Conservation (phyloP, 805 yeast genomes). For the Kodamaea nitidulidarum region DNA sequence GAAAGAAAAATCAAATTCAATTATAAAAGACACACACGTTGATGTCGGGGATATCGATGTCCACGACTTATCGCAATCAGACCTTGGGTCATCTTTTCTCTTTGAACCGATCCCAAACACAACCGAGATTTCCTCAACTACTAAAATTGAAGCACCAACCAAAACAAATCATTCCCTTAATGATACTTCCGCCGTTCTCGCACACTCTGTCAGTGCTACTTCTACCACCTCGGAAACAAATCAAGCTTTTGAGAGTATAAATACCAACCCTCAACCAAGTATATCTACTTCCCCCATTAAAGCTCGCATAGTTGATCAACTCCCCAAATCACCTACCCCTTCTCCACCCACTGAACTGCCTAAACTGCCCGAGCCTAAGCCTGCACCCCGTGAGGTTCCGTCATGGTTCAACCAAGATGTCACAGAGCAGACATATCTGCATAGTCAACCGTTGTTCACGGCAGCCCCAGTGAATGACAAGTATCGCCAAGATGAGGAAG, state of each 20-base stretch:
- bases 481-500: constrained; percentile 39
- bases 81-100: constrained; percentile 5
- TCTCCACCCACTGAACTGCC: neutral
- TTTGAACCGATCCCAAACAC: constrained; percentile 1
- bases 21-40: too few species aligned
- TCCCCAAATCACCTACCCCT: neutral
- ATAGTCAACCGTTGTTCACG: constrained; percentile 6
- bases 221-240: too few species aligned
- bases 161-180: too few species aligned
- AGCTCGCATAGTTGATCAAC: neutral
- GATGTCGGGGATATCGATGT: too few species aligned
- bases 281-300: too few species aligned
- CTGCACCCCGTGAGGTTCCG: constrained; percentile 14
- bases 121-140: too few species aligned
- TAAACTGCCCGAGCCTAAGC: neutral
- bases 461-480: constrained; percentile 2
- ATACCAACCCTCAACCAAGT: too few species aligned
- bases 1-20: neutral
- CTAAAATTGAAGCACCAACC: too few species aligned
- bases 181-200: too few species aligned
- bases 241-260: too few species aligned
- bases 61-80: neutral
- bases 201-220: too few species aligned
- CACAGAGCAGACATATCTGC: neutral
- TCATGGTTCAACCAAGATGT: constrained; percentile 22